These are phyloP conservation scores for Torrubiellomyces zombiae DNA, from an alignment of 2,329 filamentous ascomycete species.

Conservation along the genomic window DNA sequence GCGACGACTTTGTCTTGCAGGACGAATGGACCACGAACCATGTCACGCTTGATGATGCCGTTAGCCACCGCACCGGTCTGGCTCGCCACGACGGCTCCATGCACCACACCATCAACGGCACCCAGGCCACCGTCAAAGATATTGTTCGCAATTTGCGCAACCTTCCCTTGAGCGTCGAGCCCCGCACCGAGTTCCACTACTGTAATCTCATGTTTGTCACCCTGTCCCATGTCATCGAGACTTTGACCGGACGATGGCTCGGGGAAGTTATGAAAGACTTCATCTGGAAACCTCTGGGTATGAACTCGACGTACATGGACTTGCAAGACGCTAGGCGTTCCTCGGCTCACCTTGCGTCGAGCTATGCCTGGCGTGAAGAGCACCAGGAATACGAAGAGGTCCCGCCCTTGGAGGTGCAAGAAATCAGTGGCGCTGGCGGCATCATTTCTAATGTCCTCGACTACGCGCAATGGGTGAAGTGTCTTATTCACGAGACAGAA, in stretches of 20 bases:
- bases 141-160: slow-evolving; percentile 26
- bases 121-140: slow-evolving; percentile 14
- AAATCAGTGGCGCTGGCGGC: slow-evolving; percentile 22
- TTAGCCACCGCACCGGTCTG: slow-evolving; percentile 34
- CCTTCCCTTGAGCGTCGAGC: slow-evolving; percentile 25
- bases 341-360: slow-evolving; percentile 19
- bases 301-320: slow-evolving; percentile 25
- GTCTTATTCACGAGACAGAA: slow-evolving; percentile 19
- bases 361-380: slow-evolving; percentile 22
- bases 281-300: slow-evolving; percentile 29
- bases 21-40: slow-evolving; percentile 27
- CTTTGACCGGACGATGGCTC: slow-evolving; percentile 18
- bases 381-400: slow-evolving; percentile 9
- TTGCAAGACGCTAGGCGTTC: slow-evolving; percentile 11
- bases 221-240: slow-evolving; percentile 27
- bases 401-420: slow-evolving; percentile 11
- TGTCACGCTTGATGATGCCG: slow-evolving; percentile 35
- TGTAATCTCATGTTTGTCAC: slow-evolving; percentile 32
- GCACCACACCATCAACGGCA: slow-evolving; percentile 12
- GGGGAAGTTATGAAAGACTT: slow-evolving; percentile 21
- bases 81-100: slow-evolving; percentile 20
- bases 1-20: slow-evolving; percentile 33
- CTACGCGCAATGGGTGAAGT: slow-evolving; percentile 33
- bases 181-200: slow-evolving; percentile 29
- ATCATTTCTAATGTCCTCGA: slow-evolving; percentile 30